Evolutionary conservation across 2,329 filamentous ascomycete species (phyloP), one percentile per base, ranked within the genome.

Genomic region (Claviceps citrina): DNA sequence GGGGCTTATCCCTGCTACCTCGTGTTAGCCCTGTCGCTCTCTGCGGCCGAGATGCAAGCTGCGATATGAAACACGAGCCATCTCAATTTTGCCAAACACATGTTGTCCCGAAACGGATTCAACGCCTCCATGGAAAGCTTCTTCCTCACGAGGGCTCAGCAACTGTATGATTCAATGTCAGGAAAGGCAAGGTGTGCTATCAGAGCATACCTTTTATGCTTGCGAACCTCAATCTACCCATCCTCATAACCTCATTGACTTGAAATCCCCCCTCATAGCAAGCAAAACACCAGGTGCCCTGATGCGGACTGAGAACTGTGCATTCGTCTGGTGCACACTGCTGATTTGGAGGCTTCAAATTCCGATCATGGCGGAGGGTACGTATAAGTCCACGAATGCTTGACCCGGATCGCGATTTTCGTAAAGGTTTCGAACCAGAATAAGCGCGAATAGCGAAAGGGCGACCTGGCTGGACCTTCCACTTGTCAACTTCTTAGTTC

Each of bases 1-100:
- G 20, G 32, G 33, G 25, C 28, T 12, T 12, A 42, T 44, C 43
- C 43, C 22, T 44, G 40, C 22, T 33, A 27, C 43, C 40, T 44
- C 43, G 43, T 44, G 39, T 42, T 39, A 33, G 32, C 37, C 43
- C 40, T 42, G 40, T 31, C 25, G 24, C 30, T 24, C 32, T 34
- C 36, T 44, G 26, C 39, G 39, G 32, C 39, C 39, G 42, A 44
- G 27, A 40, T 39, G 37, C 33, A 39, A 31, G 36, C n/a, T 33
- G 30, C 25, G 27, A 10, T 25, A 24, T 34, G 39, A 44, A 39
- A 34, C 31, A 36, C 30, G 26, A 33, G 24, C 22, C 32, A 24
- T 31, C 18, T 36, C 10, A 22, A 25, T 24, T 13, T 13, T 27
- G 16, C 16, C 18, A 13, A 28, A 13, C 28, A 16, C 6, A 12